phyloP scores from a whole-genome alignment of 176 grass and related monocot genomes.

The Olyra latifolia region DNA sequence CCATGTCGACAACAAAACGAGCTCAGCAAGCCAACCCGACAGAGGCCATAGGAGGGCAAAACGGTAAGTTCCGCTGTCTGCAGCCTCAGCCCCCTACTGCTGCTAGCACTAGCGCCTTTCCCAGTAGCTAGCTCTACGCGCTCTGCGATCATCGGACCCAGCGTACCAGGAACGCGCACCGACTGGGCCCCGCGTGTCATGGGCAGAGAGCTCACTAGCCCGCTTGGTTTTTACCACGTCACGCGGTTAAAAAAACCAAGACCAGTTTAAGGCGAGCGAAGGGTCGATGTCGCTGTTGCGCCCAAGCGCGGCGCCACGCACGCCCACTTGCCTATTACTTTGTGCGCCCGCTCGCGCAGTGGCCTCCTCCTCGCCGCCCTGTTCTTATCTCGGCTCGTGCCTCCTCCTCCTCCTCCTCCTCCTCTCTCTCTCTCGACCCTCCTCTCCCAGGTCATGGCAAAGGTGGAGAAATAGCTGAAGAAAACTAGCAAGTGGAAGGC shows the following conservation, averaged over 20 bases:
- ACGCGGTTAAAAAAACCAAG: background rate
- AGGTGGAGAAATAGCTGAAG: constrained; percentile 16
- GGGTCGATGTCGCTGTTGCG: constrained; percentile 33
- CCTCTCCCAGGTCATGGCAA: constrained; percentile 49
- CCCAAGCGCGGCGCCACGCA: constrained; percentile 37
- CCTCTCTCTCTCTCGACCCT: background rate
- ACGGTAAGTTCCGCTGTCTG: background rate
- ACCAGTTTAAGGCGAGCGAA: constrained; percentile 7
- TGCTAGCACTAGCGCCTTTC: background rate
- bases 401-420: background rate
- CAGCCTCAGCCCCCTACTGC: background rate
- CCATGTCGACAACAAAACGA: background rate
- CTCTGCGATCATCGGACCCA: background rate
- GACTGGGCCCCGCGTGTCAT: constrained; percentile 31
- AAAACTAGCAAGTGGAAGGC: constrained; percentile 39
- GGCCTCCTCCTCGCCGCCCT: constrained; percentile 9
- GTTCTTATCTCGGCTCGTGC: constrained; percentile 44
- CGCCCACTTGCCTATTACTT: constrained; percentile 20
- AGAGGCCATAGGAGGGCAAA: background rate
- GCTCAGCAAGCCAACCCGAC: background rate
- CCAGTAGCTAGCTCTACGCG: constrained; percentile 7
- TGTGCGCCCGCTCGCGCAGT: background rate
- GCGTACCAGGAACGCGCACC: constrained; percentile 11
- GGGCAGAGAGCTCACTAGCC: background rate
- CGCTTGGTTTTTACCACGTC: background rate